Percentiles rank a stretch among this genome's conserved stretches.
Conservation (phyloP, 1,139 yeast genomes). For the Lodderomyces metapsilosis region DNA sequence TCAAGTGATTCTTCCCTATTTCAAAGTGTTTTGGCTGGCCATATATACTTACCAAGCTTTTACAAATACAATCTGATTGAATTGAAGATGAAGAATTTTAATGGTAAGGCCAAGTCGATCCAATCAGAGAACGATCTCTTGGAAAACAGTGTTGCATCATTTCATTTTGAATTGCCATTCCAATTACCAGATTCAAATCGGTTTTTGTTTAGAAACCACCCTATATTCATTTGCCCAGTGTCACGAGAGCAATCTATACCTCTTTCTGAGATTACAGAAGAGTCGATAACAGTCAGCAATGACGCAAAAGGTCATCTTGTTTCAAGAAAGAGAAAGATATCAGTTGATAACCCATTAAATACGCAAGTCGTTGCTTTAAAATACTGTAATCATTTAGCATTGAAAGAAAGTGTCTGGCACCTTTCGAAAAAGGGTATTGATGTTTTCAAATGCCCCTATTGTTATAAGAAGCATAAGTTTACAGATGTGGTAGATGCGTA, state of each 20-base stretch:
- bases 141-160: constrained; percentile 21
- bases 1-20: constrained; percentile 73
- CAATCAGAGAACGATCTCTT: not conserved
- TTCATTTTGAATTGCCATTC: constrained; percentile 40
- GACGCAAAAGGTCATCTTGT: not conserved
- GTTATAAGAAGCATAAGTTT: constrained; percentile 46
- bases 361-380: constrained; percentile 48
- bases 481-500: constrained; percentile 44
- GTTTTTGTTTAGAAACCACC: constrained; percentile 60
- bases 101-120: constrained; percentile 7
- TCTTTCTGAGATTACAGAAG: constrained; percentile 21
- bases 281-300: constrained; percentile 9
- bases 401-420: constrained; percentile 48
- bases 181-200: constrained; percentile 42
- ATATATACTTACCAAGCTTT: constrained; percentile 68
- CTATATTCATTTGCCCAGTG: constrained; percentile 89
- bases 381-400: constrained; percentile 45
- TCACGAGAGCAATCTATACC: constrained; percentile 71
- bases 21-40: constrained; percentile 67
- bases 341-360: constrained; percentile 12
- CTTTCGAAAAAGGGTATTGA: constrained; percentile 43
- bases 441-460: constrained; percentile 47
- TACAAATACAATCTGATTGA: constrained; percentile 59
- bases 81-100: constrained; percentile 26
- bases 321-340: constrained; percentile 21